A percentile compares a stretch with the other conserved stretches of the same genome.
phyloP scores from a whole-genome alignment of 768 basidiomycete genomes.

The Amanita fuliginea region DNA sequence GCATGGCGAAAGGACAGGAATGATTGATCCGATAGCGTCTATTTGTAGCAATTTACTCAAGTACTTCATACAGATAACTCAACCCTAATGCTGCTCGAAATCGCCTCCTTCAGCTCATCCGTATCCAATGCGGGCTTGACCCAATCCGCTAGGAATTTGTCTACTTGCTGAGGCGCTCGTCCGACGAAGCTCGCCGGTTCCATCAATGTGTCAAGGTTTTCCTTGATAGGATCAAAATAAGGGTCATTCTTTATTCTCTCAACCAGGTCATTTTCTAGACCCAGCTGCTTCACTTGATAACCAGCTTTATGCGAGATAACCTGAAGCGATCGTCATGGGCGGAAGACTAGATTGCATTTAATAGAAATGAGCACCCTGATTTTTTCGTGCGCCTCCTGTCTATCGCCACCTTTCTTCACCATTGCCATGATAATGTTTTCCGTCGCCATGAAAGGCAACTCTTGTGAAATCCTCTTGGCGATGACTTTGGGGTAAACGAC shows the following conservation, averaged over 20 bases:
- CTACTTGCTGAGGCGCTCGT: conserved; percentile 91
- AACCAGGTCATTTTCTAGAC: conserved; percentile 92
- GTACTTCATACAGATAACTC: conserved; percentile 46
- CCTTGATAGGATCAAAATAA: conserved; percentile 89
- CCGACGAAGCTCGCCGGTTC: conserved; percentile 88
- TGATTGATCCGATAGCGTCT: too few relatives aligned
- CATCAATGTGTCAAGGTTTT: conserved; percentile 65
- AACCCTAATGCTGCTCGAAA: conserved; percentile 42
- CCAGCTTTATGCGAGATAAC: conserved; percentile 93
- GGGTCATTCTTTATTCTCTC: conserved; percentile 67
- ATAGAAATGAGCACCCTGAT: conserved; percentile 49
- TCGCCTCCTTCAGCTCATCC: conserved; percentile 39
- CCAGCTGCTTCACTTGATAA: conserved; percentile 88
- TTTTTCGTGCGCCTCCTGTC: conserved; percentile 95
- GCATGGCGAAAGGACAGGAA: conserved; percentile 12
- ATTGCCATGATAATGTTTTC: conserved; percentile 99
- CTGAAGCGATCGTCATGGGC: conserved; percentile 18
- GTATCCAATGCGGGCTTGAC: conserved; percentile 73
- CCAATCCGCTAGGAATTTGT: conserved; percentile 78
- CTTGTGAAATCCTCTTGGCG: conserved; percentile 81
- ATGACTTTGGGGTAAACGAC: conserved; percentile 99
- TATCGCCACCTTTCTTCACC: conserved; percentile 88
- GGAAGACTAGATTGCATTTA: not conserved
- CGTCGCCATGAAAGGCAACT: conserved; percentile 99
- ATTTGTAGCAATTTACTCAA: too few relatives aligned